Evolutionary conservation across 768 basidiomycete species (phyloP).

Genomic region (Xerocomus potaroensis): DNA sequence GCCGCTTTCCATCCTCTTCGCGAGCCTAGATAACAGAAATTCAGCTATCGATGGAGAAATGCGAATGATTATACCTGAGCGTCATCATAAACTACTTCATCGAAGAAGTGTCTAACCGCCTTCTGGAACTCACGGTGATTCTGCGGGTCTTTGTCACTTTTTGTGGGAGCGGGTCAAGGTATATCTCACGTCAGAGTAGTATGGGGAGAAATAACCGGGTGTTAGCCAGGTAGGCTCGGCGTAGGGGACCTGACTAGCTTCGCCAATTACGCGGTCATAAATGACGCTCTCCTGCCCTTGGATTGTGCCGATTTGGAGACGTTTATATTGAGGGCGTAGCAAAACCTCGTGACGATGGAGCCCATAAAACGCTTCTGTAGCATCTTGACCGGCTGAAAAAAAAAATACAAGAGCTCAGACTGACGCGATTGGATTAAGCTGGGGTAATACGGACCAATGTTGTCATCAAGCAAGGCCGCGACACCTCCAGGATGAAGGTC

Average conservation of each 20-base stretch:
- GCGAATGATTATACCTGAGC: constrained; percentile 27
- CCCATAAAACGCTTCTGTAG: constrained; percentile 83
- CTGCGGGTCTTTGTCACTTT: constrained; percentile 28
- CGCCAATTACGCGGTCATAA: constrained; percentile 46
- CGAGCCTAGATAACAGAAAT: constrained; percentile 39
- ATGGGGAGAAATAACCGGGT: constrained; percentile 62
- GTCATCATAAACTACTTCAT: constrained; percentile 55
- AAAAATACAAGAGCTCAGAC: neutral
- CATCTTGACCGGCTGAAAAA: constrained; percentile 71
- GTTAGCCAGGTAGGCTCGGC: constrained; percentile 84
- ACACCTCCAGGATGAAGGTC: constrained; percentile 81
- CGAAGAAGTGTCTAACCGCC: constrained; percentile 55
- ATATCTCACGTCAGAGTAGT: constrained; percentile 59
- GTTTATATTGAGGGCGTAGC: constrained; percentile 64
- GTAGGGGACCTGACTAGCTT: constrained; percentile 74
- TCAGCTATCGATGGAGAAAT: constrained; percentile 19
- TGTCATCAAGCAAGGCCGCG: constrained; percentile 70
- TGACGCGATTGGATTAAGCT: neutral
- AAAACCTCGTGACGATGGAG: constrained; percentile 87
- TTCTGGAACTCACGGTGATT: constrained; percentile 45
- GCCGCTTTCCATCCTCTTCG: constrained; percentile 89
- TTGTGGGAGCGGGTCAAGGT: neutral
- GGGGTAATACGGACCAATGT: constrained; percentile 55
- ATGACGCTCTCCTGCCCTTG: constrained; percentile 58
- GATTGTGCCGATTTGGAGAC: constrained; percentile 72